These are phyloP conservation scores for Chlamydomonas eustigma DNA, from an alignment of 139 green algal genomes.

Conservation along the genomic window DNA sequence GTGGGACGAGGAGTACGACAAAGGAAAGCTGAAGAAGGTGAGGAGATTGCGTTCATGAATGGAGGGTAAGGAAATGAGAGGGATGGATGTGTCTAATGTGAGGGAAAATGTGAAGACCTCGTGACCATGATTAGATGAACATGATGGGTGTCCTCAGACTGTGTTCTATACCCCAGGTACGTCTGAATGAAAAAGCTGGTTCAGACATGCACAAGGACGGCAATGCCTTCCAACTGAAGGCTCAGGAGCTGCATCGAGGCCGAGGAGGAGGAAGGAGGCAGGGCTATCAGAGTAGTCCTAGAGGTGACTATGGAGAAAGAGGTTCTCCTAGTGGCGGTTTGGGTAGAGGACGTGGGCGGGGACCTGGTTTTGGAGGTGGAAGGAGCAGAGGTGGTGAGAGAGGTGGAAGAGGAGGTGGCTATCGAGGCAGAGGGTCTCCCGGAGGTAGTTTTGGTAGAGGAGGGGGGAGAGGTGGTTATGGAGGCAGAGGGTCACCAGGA, in stretches of 20 bases:
- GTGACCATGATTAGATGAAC: not conserved
- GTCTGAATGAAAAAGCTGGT: not conserved
- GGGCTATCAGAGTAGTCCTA: slow-evolving; percentile 16
- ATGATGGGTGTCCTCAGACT: not conserved
- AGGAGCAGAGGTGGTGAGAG: not conserved
- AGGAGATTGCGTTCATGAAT: not conserved
- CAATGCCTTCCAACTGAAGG: slow-evolving; percentile 17
- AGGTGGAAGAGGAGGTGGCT: not conserved
- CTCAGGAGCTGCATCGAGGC: not conserved
- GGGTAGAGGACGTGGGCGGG: not conserved
- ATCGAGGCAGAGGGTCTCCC: not conserved
- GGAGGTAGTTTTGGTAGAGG: not conserved
- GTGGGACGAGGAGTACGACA: slow-evolving; percentile 63
- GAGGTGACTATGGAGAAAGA: not conserved
- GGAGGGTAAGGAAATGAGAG: too few species aligned
- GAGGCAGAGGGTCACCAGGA: not conserved
- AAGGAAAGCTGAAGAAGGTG: slow-evolving; percentile 55
- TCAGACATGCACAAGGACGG: slow-evolving; percentile 21
- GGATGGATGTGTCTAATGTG: too few species aligned
- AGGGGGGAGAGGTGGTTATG: not conserved
- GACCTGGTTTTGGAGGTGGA: not conserved
- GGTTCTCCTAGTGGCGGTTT: not conserved
- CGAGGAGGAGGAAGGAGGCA: slow-evolving; percentile 8
- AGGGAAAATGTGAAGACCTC: too few species aligned
- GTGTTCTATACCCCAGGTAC: not conserved